A percentile compares a stretch with the other conserved stretches of the same genome.
Conservation (phyloP, 1,284 basidiomycete genomes). For the Pisolithus thermaeus region DNA sequence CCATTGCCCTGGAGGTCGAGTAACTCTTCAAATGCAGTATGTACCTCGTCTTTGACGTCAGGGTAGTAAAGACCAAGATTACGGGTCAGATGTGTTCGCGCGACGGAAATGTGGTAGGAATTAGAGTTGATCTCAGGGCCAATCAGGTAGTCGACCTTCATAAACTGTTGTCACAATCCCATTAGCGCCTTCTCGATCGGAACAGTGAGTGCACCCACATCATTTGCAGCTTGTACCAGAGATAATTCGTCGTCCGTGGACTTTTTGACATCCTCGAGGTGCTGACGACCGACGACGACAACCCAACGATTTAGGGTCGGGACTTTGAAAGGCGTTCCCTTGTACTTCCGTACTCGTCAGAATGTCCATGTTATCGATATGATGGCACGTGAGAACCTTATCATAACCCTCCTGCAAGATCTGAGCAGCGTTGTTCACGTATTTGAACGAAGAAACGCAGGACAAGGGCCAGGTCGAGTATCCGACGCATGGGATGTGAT, state of each 20-base stretch:
- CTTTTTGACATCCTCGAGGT: background rate
- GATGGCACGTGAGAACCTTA: too few species aligned
- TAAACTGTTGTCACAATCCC: background rate
- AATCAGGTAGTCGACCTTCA: conserved; percentile 8
- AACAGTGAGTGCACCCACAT: background rate
- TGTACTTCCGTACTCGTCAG: background rate
- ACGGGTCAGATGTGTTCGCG: conserved; percentile 18
- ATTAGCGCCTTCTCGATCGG: background rate
- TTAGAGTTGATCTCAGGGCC: conserved; percentile 20
- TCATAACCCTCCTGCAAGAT: background rate
- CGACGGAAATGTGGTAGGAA: conserved; percentile 22
- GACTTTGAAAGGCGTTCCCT: background rate
- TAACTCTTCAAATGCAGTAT: conserved; percentile 23
- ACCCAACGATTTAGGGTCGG: background rate
- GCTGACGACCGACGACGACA: background rate
- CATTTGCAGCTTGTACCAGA: background rate
- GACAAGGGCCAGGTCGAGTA: background rate
- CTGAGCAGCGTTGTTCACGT: background rate
- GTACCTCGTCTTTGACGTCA: conserved; percentile 30
- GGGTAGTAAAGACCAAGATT: conserved; percentile 22
- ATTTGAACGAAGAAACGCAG: background rate
- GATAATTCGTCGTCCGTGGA: background rate
- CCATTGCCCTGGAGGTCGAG: conserved; percentile 14
- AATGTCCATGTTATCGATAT: background rate
- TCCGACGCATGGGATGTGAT: background rate